phyloP scores from a whole-genome alignment of 1,139 yeast genomes.

The Sugiyamaella pinicola region DNA sequence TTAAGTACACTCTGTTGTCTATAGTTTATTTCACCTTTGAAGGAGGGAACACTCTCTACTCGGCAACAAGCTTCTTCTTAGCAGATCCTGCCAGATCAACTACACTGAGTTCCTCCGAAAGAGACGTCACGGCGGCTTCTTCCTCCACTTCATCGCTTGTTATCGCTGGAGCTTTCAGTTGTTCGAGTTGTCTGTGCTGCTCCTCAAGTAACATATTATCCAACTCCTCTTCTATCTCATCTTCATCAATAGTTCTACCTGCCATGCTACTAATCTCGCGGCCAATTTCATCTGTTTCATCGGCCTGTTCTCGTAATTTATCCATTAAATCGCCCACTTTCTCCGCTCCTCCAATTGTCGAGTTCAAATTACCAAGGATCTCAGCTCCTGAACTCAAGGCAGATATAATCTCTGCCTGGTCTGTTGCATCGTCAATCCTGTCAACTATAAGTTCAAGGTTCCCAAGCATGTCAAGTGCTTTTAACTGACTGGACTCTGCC shows the following conservation, averaged over 20 bases:
- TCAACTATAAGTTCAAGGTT: slow-evolving; percentile 41
- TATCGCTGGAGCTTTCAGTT: slow-evolving; percentile 1
- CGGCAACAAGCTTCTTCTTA: not conserved
- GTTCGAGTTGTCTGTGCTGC: slow-evolving; percentile 5
- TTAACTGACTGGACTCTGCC: slow-evolving; percentile 37
- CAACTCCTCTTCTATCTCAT: slow-evolving; percentile 39
- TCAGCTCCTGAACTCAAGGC: slow-evolving; percentile 40
- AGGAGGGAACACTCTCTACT: too few species aligned
- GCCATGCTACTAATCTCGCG: slow-evolving; percentile 35
- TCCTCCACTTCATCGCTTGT: not conserved
- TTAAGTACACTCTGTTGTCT: not conserved
- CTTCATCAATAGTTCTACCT: slow-evolving; percentile 34
- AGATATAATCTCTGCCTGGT: slow-evolving; percentile 34
- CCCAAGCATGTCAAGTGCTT: slow-evolving; percentile 36
- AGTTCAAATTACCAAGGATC: slow-evolving; percentile 39
- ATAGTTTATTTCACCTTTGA: not conserved
- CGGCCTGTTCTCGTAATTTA: slow-evolving; percentile 39
- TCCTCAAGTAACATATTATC: slow-evolving; percentile 19
- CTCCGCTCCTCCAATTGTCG: slow-evolving; percentile 42
- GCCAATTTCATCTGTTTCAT: slow-evolving; percentile 41
- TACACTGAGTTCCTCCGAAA: slow-evolving; percentile 8
- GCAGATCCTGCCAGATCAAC: not conserved
- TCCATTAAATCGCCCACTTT: slow-evolving; percentile 43
- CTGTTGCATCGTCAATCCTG: slow-evolving; percentile 37
- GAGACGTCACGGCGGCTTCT: slow-evolving; percentile 7